These are phyloP conservation scores for Bimuria novae-zelandiae DNA, from an alignment of 2,329 filamentous ascomycete species.

Conservation along the genomic window DNA sequence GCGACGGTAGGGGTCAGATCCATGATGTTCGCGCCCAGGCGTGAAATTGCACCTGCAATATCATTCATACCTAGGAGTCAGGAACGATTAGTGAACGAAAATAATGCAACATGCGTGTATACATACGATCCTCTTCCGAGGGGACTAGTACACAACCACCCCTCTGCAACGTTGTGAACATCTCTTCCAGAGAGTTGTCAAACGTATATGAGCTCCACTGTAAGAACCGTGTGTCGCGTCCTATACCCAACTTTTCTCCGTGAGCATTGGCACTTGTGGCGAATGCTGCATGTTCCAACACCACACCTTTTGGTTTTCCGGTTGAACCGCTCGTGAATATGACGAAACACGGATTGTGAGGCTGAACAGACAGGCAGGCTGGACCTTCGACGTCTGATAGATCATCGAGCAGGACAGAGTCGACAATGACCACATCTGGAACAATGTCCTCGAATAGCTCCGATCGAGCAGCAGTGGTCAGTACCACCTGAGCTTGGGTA, in stretches of 20 bases:
- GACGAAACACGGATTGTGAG: slow-evolving; percentile 36
- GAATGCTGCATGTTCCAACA: slow-evolving; percentile 39
- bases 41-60: slow-evolving; percentile 49
- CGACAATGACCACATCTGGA: slow-evolving; percentile 44
- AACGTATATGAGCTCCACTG: slow-evolving; percentile 58
- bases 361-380: slow-evolving; percentile 25
- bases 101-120: too few relatives aligned
- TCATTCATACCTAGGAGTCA: slow-evolving; percentile 54
- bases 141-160: slow-evolving; percentile 60
- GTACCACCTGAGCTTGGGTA: slow-evolving; percentile 45
- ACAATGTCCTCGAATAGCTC: slow-evolving; percentile 49
- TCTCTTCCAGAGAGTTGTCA: slow-evolving; percentile 60
- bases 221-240: slow-evolving; percentile 34
- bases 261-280: slow-evolving; percentile 39
- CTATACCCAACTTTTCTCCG: slow-evolving; percentile 32
- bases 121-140: slow-evolving; percentile 55
- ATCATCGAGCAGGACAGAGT: slow-evolving; percentile 40
- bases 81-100: not conserved
- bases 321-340: slow-evolving; percentile 43
- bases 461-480: slow-evolving; percentile 45
- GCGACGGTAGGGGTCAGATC: slow-evolving; percentile 66
- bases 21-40: slow-evolving; percentile 33
- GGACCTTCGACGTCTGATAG: slow-evolving; percentile 24
- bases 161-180: slow-evolving; percentile 58
- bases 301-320: slow-evolving; percentile 40